These are phyloP conservation scores for Neurospora cerealis DNA, from an alignment of 495 filamentous ascomycete genomes.

Conservation along the genomic window DNA sequence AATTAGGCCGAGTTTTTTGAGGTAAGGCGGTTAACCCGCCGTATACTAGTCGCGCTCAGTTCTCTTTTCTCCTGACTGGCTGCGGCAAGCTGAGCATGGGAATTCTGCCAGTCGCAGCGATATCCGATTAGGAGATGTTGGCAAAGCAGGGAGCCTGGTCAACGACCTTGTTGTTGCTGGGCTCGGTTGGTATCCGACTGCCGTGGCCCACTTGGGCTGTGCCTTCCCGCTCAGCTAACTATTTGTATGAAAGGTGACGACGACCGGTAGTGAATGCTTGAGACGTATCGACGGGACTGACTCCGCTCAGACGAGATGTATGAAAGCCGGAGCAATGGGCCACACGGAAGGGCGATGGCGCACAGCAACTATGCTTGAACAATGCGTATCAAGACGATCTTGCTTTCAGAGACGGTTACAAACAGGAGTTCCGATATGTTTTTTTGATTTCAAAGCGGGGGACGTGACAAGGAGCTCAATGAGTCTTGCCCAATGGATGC, in stretches of 20 bases:
- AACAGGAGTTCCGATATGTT: not conserved
- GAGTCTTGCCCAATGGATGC: not conserved
- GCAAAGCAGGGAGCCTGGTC: not conserved
- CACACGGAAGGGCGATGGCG: not conserved
- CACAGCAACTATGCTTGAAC: not conserved
- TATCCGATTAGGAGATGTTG: not conserved
- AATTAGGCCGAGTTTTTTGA: not conserved
- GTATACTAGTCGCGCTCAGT: not conserved
- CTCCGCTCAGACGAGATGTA: not conserved
- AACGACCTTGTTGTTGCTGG: not conserved
- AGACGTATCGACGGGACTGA: not conserved
- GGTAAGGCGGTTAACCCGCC: not conserved
- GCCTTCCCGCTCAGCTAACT: not conserved
- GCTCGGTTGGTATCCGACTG: not conserved
- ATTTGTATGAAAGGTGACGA: not conserved
- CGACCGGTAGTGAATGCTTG: not conserved
- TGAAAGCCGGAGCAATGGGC: not conserved
- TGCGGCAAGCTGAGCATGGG: not conserved
- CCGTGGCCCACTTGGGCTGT: not conserved
- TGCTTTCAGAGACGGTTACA: not conserved
- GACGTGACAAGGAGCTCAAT: not conserved
- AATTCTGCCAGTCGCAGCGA: not conserved
- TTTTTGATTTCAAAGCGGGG: not conserved
- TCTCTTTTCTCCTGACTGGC: not conserved
- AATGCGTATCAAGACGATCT: not conserved